These are phyloP conservation scores for Auriscalpium vulgare DNA, from an alignment of 768 basidiomycete species.

Conservation along the genomic window DNA sequence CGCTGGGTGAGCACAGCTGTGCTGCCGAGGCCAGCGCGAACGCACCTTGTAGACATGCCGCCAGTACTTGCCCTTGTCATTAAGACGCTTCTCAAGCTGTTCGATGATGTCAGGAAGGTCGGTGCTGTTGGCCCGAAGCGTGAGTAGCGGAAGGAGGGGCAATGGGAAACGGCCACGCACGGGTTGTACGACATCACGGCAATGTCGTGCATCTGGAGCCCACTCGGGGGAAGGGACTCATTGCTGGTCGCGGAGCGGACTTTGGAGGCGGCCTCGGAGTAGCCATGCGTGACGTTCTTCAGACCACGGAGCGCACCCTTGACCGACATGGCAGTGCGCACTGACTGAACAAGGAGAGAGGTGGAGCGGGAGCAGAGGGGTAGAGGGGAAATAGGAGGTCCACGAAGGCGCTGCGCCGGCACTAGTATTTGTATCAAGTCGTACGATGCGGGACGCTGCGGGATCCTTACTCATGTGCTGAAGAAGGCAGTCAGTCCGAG, in stretches of 20 bases:
- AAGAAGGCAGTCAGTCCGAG: no score
- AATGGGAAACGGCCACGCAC: slow-evolving; percentile 31
- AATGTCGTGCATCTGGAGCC: slow-evolving; percentile 96
- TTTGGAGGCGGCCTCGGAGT: slow-evolving; percentile 89
- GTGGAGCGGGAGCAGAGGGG: no score
- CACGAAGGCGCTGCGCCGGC: no score
- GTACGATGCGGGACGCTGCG: no score
- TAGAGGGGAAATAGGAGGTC: no score
- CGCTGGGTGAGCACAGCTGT: background rate
- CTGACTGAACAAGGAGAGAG: no score
- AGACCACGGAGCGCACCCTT: slow-evolving; percentile 76
- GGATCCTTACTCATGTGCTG: no score
- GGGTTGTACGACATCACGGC: slow-evolving; percentile 93
- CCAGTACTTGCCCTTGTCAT: slow-evolving; percentile 99
- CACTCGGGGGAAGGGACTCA: slow-evolving; percentile 93
- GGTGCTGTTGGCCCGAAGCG: slow-evolving; percentile 34
- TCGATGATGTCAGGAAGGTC: slow-evolving; percentile 99
- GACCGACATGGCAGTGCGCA: background rate
- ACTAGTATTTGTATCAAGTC: no score
- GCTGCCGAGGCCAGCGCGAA: background rate
- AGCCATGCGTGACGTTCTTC: slow-evolving; percentile 91
- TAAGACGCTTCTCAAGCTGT: slow-evolving; percentile 93
- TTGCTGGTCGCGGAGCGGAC: slow-evolving; percentile 93
- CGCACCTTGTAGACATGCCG: slow-evolving; percentile 94
- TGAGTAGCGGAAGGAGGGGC: slow-evolving; percentile 16